Base-by-base conservation (phyloP, 2,329 filamentous ascomycete genomes). In the Penicillium nordicum region DNA sequence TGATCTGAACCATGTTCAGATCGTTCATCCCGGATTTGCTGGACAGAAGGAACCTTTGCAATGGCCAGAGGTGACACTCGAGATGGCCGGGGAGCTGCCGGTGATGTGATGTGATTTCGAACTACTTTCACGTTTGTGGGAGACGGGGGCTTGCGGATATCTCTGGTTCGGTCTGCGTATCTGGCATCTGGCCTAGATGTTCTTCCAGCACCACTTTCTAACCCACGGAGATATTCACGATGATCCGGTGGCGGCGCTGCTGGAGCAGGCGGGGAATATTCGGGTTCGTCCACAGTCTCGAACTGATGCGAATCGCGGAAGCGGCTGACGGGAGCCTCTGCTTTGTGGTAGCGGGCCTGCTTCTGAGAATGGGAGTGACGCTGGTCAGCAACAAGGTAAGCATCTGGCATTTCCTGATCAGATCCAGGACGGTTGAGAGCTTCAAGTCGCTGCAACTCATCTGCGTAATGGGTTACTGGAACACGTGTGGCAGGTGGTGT, bases 51-150 rank as follows among this genome's bases (percentile, higher is more conserved):
- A 51, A 77, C 73, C 68, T 83, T 84, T 53, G 79, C 71, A 43
- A 78, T 76, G 55, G 82, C 79, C 58, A 85, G 72, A 45, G 82
- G 82, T 27, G 83, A 84, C 25, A 85, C 85, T 68, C 89, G 87
- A 47, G 86, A 85, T 51, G 90, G 88, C 67, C 90, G 89, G 27
- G 90, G 89, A 50, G 89, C 89, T 68, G 88, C 76, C 41, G 88
- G 88, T 36, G 86, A 87, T 49, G 86, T 83, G 66, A 92, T 87
- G 69, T 92, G 88, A 64, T 86, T 87, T 68, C 86, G 85, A 65
- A 92, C 80, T 56, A 92, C 77, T 50, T 86, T 85, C 59, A 88
- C 82, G 50, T 74, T 70, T 30, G 73, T 66, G 30, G 72, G 68
- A 41, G 78, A 72, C 25, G 63, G 50, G 40, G 67, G 64, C 18